These are phyloP conservation scores for Pascua guehoae DNA, from an alignment of 1,284 basidiomycete genomes.

Conservation along the genomic window DNA sequence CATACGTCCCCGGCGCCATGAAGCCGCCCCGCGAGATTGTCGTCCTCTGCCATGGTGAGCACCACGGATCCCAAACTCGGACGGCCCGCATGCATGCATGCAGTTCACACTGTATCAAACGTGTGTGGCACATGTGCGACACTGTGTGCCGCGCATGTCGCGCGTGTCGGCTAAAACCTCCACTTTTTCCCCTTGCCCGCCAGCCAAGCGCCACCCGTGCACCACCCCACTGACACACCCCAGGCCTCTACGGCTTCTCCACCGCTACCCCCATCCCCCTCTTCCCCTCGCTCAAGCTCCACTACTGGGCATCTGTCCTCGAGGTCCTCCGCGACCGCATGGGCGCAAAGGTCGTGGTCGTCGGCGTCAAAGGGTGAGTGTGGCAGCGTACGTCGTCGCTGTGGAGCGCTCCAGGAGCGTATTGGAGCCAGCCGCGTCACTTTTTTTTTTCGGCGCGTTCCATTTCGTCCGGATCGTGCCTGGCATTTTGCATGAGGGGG, in stretches of 20 bases:
- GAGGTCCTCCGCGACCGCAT: constrained; percentile 75
- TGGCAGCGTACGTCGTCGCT: not conserved
- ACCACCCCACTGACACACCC: not conserved
- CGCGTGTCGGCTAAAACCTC: not conserved
- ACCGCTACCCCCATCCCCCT: constrained; percentile 70
- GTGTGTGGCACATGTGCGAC: not conserved
- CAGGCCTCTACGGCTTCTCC: constrained; percentile 90
- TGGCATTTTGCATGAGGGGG: not conserved
- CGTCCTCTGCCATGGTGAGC: constrained; percentile 87
- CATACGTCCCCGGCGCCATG: constrained; percentile 63
- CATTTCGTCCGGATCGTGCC: not conserved
- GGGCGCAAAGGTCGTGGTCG: constrained; percentile 91
- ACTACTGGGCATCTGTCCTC: constrained; percentile 93
- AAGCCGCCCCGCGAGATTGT: constrained; percentile 81
- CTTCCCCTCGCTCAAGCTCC: constrained; percentile 63
- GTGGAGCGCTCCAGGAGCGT: no score
- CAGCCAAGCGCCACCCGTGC: no score
- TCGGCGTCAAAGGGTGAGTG: constrained; percentile 82
- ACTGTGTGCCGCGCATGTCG: no score
- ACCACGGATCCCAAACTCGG: not conserved
- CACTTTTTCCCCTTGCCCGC: not conserved
- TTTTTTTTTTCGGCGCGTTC: not conserved
- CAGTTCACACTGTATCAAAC: not conserved
- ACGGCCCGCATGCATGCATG: not conserved
- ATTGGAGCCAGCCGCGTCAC: not conserved